Percentiles rank a stretch among this genome's conserved stretches.
Evolutionary conservation across 2,329 filamentous ascomycete species (phyloP).

Genomic region (Alternaria panax): DNA sequence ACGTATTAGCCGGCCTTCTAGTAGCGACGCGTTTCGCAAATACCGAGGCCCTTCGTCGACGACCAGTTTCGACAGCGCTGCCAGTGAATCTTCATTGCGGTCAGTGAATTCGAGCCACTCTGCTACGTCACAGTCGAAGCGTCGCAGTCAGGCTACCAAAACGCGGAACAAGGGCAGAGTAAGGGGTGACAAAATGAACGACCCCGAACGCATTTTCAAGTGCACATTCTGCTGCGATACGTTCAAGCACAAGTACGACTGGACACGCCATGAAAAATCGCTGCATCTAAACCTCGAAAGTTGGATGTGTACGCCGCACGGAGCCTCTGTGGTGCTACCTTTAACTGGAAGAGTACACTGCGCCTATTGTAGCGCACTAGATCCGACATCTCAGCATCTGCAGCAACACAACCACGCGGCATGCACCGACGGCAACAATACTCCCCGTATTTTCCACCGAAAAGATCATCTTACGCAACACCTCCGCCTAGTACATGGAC

Average conservation of each 20-base stretch:
- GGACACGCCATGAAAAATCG: conserved; percentile 39
- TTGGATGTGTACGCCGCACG: conserved; percentile 62
- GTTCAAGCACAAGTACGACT: conserved; percentile 42
- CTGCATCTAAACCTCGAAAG: conserved; percentile 38
- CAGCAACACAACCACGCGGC: conserved; percentile 64
- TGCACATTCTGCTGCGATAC: conserved; percentile 42
- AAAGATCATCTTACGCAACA: conserved; percentile 69
- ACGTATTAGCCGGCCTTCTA: conserved; percentile 33
- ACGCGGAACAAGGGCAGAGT: conserved; percentile 11
- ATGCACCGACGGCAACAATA: conserved; percentile 68
- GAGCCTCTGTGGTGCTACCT: conserved; percentile 61
- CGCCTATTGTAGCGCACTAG: conserved; percentile 62
- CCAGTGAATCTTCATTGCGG: conserved; percentile 56
- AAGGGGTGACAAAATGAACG: conserved; percentile 16
- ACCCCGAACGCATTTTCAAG: conserved; percentile 31
- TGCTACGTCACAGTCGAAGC: conserved; percentile 54
- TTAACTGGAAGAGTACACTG: conserved; percentile 61
- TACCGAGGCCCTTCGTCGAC: conserved; percentile 55
- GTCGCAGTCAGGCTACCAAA: conserved; percentile 22
- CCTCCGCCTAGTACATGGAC: conserved; percentile 63
- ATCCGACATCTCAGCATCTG: conserved; percentile 62
- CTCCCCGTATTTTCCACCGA: conserved; percentile 66
- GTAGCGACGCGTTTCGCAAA: conserved; percentile 34
- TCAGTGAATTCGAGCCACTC: conserved; percentile 54
- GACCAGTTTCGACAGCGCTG: conserved; percentile 53